These are phyloP conservation scores for Agaricus sinodeliciosus DNA, from an alignment of 768 basidiomycete species.

Conservation along the genomic window DNA sequence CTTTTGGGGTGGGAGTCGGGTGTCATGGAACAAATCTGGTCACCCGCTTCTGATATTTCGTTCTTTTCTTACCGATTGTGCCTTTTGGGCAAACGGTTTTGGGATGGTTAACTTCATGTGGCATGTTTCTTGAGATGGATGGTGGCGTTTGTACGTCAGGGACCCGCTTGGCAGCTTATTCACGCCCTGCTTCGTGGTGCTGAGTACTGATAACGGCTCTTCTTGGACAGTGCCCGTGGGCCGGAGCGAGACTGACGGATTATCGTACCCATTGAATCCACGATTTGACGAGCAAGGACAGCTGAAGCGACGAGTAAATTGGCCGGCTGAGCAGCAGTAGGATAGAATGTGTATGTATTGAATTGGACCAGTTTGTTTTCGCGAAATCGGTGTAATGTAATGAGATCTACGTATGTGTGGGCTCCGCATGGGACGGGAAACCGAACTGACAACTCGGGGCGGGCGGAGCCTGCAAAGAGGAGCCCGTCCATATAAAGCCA, in stretches of 20 bases:
- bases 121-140: neutral
- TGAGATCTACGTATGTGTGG: neutral
- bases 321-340: slow-evolving; percentile 64
- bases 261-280: slow-evolving; percentile 62
- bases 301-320: slow-evolving; percentile 59
- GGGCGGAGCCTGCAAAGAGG: slow-evolving; percentile 13
- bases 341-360: neutral
- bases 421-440: slow-evolving; percentile 3
- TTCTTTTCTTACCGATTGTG: neutral
- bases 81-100: neutral
- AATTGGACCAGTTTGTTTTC: neutral
- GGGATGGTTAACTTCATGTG: neutral
- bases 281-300: slow-evolving; percentile 66
- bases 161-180: neutral
- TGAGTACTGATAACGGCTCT: slow-evolving; percentile 21
- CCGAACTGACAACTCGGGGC: slow-evolving; percentile 9
- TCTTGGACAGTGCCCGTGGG: slow-evolving; percentile 46
- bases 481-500: slow-evolving; percentile 1
- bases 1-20: slow-evolving; percentile 8
- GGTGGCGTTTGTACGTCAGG: slow-evolving; percentile 1
- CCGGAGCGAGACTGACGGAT: slow-evolving; percentile 46
- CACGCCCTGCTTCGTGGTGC: neutral
- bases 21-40: neutral
- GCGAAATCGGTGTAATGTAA: neutral
- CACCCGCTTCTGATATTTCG: neutral